A percentile compares a stretch with the other conserved stretches of the same genome.
Conservation (phyloP, 192 early-diverging fungal species). For the Podochytrium sp. region DNA sequence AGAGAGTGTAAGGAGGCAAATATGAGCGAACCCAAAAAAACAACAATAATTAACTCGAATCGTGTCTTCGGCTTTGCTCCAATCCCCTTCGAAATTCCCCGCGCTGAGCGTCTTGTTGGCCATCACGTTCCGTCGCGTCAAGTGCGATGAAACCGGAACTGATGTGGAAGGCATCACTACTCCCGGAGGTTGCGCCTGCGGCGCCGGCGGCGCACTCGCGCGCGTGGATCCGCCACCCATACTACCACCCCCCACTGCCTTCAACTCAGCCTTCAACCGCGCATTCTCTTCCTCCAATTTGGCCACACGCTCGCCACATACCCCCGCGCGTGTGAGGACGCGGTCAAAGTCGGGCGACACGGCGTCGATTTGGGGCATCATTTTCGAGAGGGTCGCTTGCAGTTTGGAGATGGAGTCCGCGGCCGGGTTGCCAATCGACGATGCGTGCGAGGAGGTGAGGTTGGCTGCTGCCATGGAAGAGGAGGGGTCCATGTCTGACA, state of each 20-base stretch:
- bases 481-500: conserved; percentile 37
- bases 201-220: too few relatives aligned
- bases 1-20: neutral
- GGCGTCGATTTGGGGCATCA: conserved; percentile 46
- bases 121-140: neutral
- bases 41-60: conserved; percentile 2
- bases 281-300: conserved; percentile 50
- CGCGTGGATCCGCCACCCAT: neutral
- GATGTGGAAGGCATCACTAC: neutral
- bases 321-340: conserved; percentile 33
- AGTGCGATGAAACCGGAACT: neutral
- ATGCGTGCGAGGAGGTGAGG: conserved; percentile 14
- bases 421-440: conserved; percentile 1
- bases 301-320: conserved; percentile 29
- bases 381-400: conserved; percentile 52
- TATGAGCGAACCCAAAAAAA: neutral
- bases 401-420: conserved; percentile 49
- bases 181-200: neutral
- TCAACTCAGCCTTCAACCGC: conserved; percentile 34
- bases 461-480: conserved; percentile 25
- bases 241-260: neutral
- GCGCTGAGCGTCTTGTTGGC: conserved; percentile 7
- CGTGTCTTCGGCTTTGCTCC: conserved; percentile 31
- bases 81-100: conserved; percentile 12
- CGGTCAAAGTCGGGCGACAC: conserved; percentile 49